Base-by-base conservation (phyloP, 495 filamentous ascomycete genomes). In the Penicillium roqueforti region DNA sequence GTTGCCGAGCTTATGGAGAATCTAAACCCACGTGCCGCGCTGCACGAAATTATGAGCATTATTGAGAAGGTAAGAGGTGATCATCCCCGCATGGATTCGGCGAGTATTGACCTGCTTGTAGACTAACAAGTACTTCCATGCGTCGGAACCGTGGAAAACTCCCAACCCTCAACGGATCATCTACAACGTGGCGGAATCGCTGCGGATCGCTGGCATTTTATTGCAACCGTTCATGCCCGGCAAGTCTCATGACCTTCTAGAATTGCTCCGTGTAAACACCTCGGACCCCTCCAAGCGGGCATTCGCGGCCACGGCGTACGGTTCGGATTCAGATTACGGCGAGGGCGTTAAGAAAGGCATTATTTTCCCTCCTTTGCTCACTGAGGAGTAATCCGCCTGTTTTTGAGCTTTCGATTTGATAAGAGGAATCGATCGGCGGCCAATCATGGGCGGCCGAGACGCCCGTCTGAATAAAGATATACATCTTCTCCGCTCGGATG, bases 141-240 rank as follows among this genome's bases (percentile, higher is more conserved):
- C 71, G 10, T 56, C 70, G 40, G 73, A 74, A n/a, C 86, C 87
- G 5, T 89, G 86, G 87, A 49, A 75, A 41, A 59, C 62, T 23
- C 47, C 79, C 47, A 62, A 80, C 22, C 54, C 76, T 13, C 70
- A 81, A 53, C 66, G 73, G 50, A 75, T 79, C 37, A 71, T 98
- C 38, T 96, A 81, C 65, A 76, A 87, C 31, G 75, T 78, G 47
- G 82, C 83, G 2, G 93, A 98, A 66, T 80, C 84, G n/a, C 65
- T 97, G 38, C 85, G 93, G 19, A 80, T 97, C 31, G 70, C 74
- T 3, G 90, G 85, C 8, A 96, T 97, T 51, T 72, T 97, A 32
- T 73, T 98, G 26, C 92, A 96, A 68, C 91, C 93, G 3, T 91
- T 87, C 63, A 91, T 97, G 79, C 93, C 93, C 3, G 76, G 69